Evolutionary conservation across 1,284 basidiomycete genomes (phyloP).

Genomic region (Somion occarium): DNA sequence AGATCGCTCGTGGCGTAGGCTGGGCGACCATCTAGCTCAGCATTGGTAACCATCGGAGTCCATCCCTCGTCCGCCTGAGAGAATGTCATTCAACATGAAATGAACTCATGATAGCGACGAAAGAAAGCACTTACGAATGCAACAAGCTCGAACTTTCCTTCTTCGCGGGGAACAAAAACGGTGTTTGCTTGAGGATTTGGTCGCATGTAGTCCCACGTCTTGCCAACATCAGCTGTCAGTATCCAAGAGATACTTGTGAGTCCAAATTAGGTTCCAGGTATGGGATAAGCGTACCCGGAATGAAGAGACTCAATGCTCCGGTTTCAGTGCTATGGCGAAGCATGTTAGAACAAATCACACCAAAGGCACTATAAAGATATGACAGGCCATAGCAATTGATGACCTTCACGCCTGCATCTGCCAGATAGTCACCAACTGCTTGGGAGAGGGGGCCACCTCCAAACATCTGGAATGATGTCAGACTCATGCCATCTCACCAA

Average conservation of each 20-base stretch:
- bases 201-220: constrained; percentile 21
- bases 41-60: constrained; percentile 2
- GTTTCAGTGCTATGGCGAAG: constrained; percentile 17
- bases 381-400: constrained; percentile 22
- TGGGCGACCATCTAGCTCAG: neutral
- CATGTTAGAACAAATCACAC: neutral
- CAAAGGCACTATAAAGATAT: no score
- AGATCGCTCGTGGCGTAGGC: constrained; percentile 10
- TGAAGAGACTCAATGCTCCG: constrained; percentile 13
- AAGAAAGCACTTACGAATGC: constrained; percentile 12
- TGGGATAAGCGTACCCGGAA: constrained; percentile 10
- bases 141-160: constrained; percentile 17
- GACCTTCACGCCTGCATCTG: constrained; percentile 19
- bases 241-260: no score
- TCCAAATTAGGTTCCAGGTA: neutral
- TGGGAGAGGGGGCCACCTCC: constrained; percentile 26
- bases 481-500: no score
- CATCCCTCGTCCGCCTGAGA: neutral
- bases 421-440: constrained; percentile 21
- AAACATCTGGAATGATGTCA: constrained; percentile 19
- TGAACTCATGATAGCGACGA: neutral
- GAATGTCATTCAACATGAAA: neutral
- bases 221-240: constrained; percentile 10
- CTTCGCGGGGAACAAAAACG: constrained; percentile 14
- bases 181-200: constrained; percentile 4